Evolutionary conservation across 2,329 filamentous ascomycete genomes (phyloP).

Genomic region (Aureobasidium namibiae): DNA sequence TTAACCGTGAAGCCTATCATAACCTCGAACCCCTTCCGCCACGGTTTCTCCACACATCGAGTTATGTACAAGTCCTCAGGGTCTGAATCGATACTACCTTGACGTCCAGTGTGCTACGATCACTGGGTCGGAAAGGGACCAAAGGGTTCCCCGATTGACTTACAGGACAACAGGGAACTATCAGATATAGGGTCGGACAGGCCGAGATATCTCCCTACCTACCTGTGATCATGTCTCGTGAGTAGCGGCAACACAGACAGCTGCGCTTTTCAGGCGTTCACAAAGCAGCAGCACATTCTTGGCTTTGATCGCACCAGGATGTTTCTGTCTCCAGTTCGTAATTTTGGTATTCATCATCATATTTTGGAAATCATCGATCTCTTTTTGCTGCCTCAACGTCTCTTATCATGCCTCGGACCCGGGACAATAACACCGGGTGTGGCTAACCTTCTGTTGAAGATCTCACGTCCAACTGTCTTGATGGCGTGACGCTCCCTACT

Average conservation of each 20-base stretch:
- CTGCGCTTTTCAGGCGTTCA: background rate
- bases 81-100: no score
- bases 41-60: background rate
- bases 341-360: background rate
- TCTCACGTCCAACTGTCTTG: background rate
- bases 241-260: background rate
- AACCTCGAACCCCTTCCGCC: background rate
- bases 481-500: background rate
- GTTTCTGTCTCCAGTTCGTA: background rate
- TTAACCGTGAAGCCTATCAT: background rate
- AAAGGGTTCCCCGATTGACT: background rate
- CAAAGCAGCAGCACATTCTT: background rate
- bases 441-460: slow-evolving; percentile 3
- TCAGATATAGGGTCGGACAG: background rate
- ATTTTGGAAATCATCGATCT: background rate
- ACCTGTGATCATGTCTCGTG: background rate
- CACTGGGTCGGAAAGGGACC: background rate
- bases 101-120: no score
- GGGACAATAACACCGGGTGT: background rate
- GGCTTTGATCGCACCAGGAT: background rate
- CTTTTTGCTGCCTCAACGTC: background rate
- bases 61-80: background rate
- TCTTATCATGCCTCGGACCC: background rate
- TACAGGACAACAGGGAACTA: background rate
- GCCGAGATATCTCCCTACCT: background rate